Evolutionary conservation across 495 filamentous ascomycete genomes (phyloP), one percentile per base, ranked within the genome.

Genomic region (Staphylotrichum longicolle): DNA sequence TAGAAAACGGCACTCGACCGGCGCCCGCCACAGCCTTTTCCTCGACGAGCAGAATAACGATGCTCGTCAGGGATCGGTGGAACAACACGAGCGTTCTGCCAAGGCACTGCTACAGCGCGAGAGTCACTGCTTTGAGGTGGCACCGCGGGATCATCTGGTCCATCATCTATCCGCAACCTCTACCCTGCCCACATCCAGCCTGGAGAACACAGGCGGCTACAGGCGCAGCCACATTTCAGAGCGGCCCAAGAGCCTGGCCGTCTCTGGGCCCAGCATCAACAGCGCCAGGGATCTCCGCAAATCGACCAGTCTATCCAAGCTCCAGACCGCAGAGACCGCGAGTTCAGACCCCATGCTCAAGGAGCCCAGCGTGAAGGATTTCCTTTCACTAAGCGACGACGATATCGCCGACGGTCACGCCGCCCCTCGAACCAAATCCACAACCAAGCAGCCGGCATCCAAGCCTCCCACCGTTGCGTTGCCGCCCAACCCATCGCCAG

Each of bases 311-410:
- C 10, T 70, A 55, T 49, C 72, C 52, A 49, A 54, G 56, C 15
- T 71, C 57, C 5, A 58, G 50, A 49, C 41, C 53, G 39, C 64
- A 39, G 44, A 50, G 32, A 32, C 44, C 30, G 30, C 49, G 20
- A 48, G 59, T 20, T 20, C 40, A 39, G 53, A 67, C 32, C 34
- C 62, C 1, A 51, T 67, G 12, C 69, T 80, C 5, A 66, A 55
- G 39, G 78, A 80, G 44, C 79, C 79, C n/a, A 74, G 68, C 27
- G 63, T 81, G 35, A 70, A 70, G 7, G 79, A 81, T 8, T 81
- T 81, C 53, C 68, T 76, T 49, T 63, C 70, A 4, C 70, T 81
- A 3, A 73, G 70, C 61, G 79, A 81, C 56, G 78, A 80, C 33
- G 77, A 80, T 46, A 74, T 81, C 33, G 75, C 77, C 15, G 79